A percentile compares a stretch with the other conserved stretches of the same genome.
Evolutionary conservation across 805 yeast genomes (phyloP).

Genomic region (Tetrapisispora iriomotensis): DNA sequence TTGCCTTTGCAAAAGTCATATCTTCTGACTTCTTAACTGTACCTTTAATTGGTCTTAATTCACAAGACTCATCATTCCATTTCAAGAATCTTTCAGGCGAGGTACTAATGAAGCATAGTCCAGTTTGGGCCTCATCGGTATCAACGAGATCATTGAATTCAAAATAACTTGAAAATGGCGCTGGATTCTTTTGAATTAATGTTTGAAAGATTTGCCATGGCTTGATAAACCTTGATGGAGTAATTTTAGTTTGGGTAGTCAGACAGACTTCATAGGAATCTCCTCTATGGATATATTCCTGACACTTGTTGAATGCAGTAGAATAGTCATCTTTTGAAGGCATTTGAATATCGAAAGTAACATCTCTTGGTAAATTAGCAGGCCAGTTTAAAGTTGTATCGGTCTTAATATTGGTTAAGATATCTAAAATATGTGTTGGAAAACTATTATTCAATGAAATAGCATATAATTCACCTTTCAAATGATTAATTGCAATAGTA

Average conservation of each 20-base stretch:
- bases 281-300: constrained; percentile 59
- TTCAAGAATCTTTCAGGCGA: constrained; percentile 90
- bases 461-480: constrained; percentile 37
- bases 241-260: constrained; percentile 61
- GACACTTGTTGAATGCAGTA: constrained; percentile 51
- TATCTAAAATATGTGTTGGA: constrained; percentile 10
- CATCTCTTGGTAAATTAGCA: constrained; percentile 12
- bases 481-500: constrained; percentile 46
- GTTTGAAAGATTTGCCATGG: constrained; percentile 79
- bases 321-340: constrained; percentile 51
- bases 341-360: constrained; percentile 27
- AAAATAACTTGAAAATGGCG: constrained; percentile 83
- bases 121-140: constrained; percentile 39
- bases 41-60: constrained; percentile 92
- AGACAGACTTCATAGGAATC: constrained; percentile 91
- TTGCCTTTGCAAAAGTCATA: constrained; percentile 50
- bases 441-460: constrained; percentile 41
- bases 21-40: constrained; percentile 64
- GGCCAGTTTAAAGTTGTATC: constrained; percentile 10
- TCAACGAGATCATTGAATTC: constrained; percentile 36
- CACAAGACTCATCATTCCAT: constrained; percentile 60
- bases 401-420: background rate
- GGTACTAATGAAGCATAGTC: constrained; percentile 55
- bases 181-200: constrained; percentile 66
- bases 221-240: constrained; percentile 37